Percentiles rank a stretch among this genome's conserved stretches.
These are phyloP conservation scores for Phialophora expanda DNA, from an alignment of 2,329 filamentous ascomycete species.

Conservation along the genomic window DNA sequence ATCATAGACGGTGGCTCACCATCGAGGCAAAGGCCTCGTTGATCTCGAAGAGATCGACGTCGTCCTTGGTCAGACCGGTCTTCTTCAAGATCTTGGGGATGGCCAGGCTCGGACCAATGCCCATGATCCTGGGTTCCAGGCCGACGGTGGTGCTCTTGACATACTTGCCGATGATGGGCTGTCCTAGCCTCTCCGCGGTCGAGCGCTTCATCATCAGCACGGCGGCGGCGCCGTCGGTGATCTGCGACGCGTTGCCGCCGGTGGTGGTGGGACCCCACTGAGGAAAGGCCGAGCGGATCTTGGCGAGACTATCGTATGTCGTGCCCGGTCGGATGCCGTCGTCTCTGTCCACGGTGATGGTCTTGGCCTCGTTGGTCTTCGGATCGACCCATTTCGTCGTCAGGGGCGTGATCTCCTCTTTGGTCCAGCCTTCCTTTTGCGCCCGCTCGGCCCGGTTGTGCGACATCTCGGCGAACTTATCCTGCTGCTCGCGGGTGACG, in stretches of 20 bases:
- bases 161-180: constrained; percentile 93
- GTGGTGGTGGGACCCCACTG: constrained; percentile 86
- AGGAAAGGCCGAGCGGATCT: constrained; percentile 88
- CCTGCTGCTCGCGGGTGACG: constrained; percentile 76
- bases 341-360: constrained; percentile 80
- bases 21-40: constrained; percentile 96
- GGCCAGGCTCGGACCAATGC: constrained; percentile 90
- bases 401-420: constrained; percentile 86
- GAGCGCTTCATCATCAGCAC: constrained; percentile 96
- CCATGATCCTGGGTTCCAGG: constrained; percentile 92
- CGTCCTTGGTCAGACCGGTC: constrained; percentile 81
- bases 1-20: constrained; percentile 42
- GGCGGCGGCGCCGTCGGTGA: constrained; percentile 92
- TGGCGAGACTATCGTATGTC: constrained; percentile 81
- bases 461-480: constrained; percentile 84
- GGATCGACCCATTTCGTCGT: constrained; percentile 87
- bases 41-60: constrained; percentile 98
- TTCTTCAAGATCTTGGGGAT: constrained; percentile 90
- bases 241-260: constrained; percentile 93
- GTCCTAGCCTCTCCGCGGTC: constrained; percentile 80
- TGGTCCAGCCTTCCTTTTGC: constrained; percentile 85
- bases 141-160: constrained; percentile 89
- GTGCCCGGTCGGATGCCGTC: constrained; percentile 86
- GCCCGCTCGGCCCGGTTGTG: constrained; percentile 88
- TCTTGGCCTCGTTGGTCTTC: constrained; percentile 83